A percentile compares a stretch with the other conserved stretches of the same genome.
Conservation (phyloP, 2,329 filamentous ascomycete genomes). For the Talaromyces marneffei region DNA sequence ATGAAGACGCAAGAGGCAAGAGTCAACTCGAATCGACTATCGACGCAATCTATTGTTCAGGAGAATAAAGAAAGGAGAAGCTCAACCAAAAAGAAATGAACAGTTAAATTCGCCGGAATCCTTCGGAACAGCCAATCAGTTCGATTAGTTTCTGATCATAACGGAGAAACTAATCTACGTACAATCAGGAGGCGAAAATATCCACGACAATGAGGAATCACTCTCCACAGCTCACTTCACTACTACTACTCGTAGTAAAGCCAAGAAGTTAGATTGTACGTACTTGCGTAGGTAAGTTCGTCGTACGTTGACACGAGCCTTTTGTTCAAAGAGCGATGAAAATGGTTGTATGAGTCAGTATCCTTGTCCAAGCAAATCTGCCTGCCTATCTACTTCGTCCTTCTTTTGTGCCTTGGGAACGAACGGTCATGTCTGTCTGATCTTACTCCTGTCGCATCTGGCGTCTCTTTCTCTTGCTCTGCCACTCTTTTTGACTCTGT, state of each 20-base stretch:
- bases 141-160: not conserved
- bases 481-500: not conserved
- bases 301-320: not conserved
- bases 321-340: not conserved
- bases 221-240: too few species aligned
- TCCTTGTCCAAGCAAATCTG: not conserved
- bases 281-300: not conserved
- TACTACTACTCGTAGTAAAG: too few species aligned
- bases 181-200: not conserved
- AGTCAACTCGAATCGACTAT: not conserved
- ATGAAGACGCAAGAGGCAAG: not conserved
- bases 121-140: slow-evolving; percentile 2
- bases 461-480: slow-evolving; percentile 4
- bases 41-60: not conserved
- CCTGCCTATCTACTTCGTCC: not conserved
- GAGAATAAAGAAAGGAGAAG: not conserved
- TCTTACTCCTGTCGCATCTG: not conserved
- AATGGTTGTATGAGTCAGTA: not conserved
- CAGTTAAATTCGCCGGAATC: slow-evolving; percentile 4
- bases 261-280: not conserved
- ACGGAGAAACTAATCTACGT: slow-evolving; percentile 4
- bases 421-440: not conserved
- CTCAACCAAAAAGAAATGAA: not conserved
- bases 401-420: not conserved
- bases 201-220: not conserved